Conservation (phyloP, 495 filamentous ascomycete species). For the Trichocladium uniseriatum region DNA sequence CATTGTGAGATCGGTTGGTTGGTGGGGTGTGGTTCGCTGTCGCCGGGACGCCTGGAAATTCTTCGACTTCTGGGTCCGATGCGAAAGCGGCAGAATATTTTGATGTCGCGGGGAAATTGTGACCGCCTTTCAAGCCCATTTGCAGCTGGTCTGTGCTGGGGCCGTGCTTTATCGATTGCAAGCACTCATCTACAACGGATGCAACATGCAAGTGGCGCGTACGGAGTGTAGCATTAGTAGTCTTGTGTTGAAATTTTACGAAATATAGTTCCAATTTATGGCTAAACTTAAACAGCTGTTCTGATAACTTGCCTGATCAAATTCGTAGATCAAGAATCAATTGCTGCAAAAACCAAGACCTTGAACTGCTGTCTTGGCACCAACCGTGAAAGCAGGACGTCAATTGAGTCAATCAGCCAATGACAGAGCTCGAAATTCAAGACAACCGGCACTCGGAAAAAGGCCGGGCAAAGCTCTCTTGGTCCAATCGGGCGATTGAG, state of each 20-base stretch:
- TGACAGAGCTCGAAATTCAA: background rate
- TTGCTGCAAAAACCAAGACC: too few relatives aligned
- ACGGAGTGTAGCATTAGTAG: too few relatives aligned
- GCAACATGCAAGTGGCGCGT: too few relatives aligned
- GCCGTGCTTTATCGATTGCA: too few relatives aligned
- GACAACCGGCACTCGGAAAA: slow-evolving; percentile 14
- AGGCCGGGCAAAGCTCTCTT: slow-evolving; percentile 5
- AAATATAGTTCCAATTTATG: too few relatives aligned
- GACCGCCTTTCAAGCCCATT: slow-evolving; percentile 18
- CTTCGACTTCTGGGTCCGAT: slow-evolving; percentile 10
- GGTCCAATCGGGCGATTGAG: slow-evolving; percentile 6
- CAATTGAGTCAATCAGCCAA: slow-evolving; percentile 4
- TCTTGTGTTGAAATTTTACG: too few relatives aligned
- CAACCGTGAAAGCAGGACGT: background rate
- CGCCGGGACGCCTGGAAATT: slow-evolving; percentile 13
- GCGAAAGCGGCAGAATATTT: slow-evolving; percentile 24
- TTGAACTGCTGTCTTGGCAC: too few relatives aligned
- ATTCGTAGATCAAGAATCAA: too few relatives aligned
- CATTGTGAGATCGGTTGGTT: slow-evolving; percentile 23
- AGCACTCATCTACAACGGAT: too few relatives aligned
- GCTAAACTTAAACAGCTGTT: too few relatives aligned
- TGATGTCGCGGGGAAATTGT: slow-evolving; percentile 20
- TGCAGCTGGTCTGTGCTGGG: slow-evolving; percentile 3
- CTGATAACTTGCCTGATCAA: too few relatives aligned
- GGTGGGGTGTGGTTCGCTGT: slow-evolving; percentile 9